Conservation (phyloP, 352 stramenopile species). For the Plasmopara muralis region DNA sequence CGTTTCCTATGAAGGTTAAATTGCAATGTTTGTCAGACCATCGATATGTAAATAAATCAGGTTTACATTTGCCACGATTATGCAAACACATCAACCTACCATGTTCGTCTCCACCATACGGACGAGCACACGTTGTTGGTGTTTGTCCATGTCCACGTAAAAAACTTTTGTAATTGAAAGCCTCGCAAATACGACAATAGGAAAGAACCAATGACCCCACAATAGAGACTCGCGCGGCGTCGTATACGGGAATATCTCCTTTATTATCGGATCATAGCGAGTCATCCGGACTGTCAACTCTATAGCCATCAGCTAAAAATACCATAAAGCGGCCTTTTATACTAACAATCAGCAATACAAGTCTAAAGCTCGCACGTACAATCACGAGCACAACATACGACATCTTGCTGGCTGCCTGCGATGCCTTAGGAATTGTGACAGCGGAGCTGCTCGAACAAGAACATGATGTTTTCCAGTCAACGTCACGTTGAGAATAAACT, state of each 20-base stretch:
- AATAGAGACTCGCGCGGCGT: slow-evolving; percentile 56
- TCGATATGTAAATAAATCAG: background rate
- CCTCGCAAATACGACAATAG: slow-evolving; percentile 35
- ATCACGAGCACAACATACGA: slow-evolving; percentile 34
- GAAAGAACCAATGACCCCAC: slow-evolving; percentile 51
- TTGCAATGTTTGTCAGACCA: background rate
- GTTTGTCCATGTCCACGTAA: slow-evolving; percentile 55
- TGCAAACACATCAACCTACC: slow-evolving; percentile 14
- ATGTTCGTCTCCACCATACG: slow-evolving; percentile 53
- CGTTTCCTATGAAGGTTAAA: slow-evolving; percentile 15
- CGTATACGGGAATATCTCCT: slow-evolving; percentile 33
- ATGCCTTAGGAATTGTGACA: slow-evolving; percentile 37
- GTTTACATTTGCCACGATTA: background rate
- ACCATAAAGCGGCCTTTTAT: background rate
- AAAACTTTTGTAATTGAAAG: slow-evolving; percentile 47
- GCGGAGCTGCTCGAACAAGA: slow-evolving; percentile 30
- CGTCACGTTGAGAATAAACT: background rate
- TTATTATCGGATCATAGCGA: slow-evolving; percentile 47
- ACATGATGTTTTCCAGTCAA: background rate
- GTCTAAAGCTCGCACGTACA: slow-evolving; percentile 22
- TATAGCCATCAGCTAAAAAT: slow-evolving; percentile 39
- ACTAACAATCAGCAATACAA: background rate
- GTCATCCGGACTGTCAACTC: slow-evolving; percentile 50
- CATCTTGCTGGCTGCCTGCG: slow-evolving; percentile 39
- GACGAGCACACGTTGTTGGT: slow-evolving; percentile 35